These are phyloP conservation scores for Solanum virginianum DNA, from an alignment of 257 asterid species.

Conservation along the genomic window DNA sequence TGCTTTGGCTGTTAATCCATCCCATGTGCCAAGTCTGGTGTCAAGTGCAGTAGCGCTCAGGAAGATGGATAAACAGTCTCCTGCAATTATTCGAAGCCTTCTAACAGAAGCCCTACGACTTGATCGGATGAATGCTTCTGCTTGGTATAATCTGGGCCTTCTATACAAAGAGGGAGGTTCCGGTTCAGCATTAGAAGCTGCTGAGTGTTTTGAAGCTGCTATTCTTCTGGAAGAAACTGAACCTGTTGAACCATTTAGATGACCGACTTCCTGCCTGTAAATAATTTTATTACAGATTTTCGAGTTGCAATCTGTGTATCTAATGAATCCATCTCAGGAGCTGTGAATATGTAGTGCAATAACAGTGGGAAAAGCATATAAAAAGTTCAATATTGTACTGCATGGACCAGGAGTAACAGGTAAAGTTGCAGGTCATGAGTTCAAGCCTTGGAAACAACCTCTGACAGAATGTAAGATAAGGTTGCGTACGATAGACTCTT, in stretches of 20 bases:
- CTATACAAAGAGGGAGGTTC: slow-evolving; percentile 51
- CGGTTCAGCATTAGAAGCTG: slow-evolving; percentile 44
- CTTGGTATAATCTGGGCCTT: slow-evolving; percentile 80
- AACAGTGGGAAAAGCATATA: background rate
- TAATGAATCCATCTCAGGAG: background rate
- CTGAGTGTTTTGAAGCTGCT: slow-evolving; percentile 82
- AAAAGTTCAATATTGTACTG: background rate
- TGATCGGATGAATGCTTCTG: slow-evolving; percentile 51
- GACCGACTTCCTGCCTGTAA: background rate
- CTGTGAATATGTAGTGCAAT: background rate
- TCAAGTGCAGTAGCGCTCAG: slow-evolving; percentile 49
- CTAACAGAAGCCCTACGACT: slow-evolving; percentile 62
- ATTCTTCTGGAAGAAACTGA: slow-evolving; percentile 50
- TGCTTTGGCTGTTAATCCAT: slow-evolving; percentile 60
- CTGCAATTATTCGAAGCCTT: slow-evolving; percentile 40
- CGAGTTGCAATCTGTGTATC: background rate
- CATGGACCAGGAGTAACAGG: background rate
- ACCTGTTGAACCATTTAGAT: slow-evolving; percentile 79
- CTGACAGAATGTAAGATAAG: too few species aligned
- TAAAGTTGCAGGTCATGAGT: too few species aligned
- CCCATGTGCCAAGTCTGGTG: slow-evolving; percentile 65
- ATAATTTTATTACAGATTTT: background rate
- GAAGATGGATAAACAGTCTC: slow-evolving; percentile 29
- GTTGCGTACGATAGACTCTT: too few species aligned
- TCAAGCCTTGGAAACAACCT: too few species aligned